These are phyloP conservation scores for Eimeria acervulina DNA, from an alignment of 169 alveolate species.

Conservation along the genomic window DNA sequence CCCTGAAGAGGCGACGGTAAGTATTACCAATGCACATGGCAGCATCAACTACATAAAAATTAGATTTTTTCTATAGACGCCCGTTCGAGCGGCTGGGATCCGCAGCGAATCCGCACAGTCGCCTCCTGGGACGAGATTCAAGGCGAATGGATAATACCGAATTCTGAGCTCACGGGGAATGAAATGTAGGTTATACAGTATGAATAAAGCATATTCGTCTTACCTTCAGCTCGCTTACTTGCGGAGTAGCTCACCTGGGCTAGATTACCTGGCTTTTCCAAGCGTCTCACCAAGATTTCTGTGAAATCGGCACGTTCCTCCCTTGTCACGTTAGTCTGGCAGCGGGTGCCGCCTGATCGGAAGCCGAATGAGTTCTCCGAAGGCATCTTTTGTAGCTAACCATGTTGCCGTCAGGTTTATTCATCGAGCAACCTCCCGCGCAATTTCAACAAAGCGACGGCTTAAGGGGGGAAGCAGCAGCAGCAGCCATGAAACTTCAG, in stretches of 20 bases:
- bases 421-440: neutral
- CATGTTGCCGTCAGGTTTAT: neutral
- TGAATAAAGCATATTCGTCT: neutral
- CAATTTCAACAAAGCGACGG: conserved; percentile 38
- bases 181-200: conserved; percentile 13
- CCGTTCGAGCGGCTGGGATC: neutral
- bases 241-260: neutral
- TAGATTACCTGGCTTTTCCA: neutral
- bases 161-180: conserved; percentile 78
- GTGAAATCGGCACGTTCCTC: neutral
- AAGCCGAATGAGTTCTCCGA: neutral
- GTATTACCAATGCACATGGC: neutral
- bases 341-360: neutral
- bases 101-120: conserved; percentile 53
- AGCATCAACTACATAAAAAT: neutral
- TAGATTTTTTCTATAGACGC: neutral
- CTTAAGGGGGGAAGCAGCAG: conserved; percentile 50
- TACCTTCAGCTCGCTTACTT: neutral
- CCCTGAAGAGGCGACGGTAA: conserved; percentile 85
- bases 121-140: conserved; percentile 71
- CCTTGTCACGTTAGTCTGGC: neutral
- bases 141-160: conserved; percentile 71
- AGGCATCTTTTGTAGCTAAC: neutral
- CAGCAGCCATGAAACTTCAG: conserved; percentile 36
- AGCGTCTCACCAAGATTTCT: neutral